Conservation (phyloP, 2,329 filamentous ascomycete species). For the Sporothrix brunneoviolacea region DNA sequence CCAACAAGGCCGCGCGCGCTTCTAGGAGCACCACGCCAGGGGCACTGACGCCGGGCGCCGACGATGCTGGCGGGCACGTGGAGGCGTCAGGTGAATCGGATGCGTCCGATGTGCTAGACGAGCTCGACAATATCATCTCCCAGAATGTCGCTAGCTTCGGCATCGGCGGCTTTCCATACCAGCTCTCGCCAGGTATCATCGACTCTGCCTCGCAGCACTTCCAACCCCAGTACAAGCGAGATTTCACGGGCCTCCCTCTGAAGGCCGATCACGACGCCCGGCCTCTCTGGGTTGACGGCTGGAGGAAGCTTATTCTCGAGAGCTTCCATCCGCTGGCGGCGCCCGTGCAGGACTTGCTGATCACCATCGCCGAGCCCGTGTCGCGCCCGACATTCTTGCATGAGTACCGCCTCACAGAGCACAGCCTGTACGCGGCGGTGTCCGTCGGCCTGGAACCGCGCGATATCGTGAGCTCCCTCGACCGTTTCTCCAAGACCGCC, state of each 20-base stretch:
- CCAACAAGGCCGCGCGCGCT: not conserved
- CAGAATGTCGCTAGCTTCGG: not conserved
- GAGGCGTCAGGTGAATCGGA: not conserved
- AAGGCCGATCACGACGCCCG: not conserved
- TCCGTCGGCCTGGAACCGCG: conserved; percentile 85
- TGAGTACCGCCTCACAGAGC: conserved; percentile 85
- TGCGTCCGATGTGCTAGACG: not conserved
- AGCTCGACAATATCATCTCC: not conserved
- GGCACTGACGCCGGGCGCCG: not conserved
- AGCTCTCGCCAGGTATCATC: conserved; percentile 14
- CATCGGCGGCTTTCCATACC: not conserved
- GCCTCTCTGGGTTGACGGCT: not conserved
- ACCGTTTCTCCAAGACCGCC: conserved; percentile 67
- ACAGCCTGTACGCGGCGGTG: conserved; percentile 91
- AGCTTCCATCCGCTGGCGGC: conserved; percentile 85
- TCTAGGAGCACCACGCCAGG: not conserved
- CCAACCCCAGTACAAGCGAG: not conserved
- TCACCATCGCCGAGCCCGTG: conserved; percentile 88
- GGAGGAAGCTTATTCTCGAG: conserved; percentile 32
- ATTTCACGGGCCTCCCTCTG: not conserved
- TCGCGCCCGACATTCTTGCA: conserved; percentile 87
- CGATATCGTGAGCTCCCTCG: conserved; percentile 84
- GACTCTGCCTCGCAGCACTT: conserved; percentile 16
- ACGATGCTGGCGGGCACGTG: not conserved
- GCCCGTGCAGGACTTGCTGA: conserved; percentile 88